Evolutionary conservation across 768 basidiomycete species (phyloP).

Genomic region (Amyloporia xantha): DNA sequence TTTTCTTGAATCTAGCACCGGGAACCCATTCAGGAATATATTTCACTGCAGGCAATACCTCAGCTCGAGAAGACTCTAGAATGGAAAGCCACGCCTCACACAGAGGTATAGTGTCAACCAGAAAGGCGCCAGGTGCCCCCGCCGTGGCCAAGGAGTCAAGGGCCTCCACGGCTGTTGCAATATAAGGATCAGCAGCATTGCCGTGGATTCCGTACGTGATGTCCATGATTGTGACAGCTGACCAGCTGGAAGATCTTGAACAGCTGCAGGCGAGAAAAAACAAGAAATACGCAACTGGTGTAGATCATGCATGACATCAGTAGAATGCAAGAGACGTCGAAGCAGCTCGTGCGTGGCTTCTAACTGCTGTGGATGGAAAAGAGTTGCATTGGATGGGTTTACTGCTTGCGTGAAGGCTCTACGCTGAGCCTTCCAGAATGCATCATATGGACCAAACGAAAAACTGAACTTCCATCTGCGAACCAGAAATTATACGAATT

Average conservation of each 20-base stretch:
- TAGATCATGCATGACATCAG: constrained; percentile 29
- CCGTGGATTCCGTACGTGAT: constrained; percentile 17
- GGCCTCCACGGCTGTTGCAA: constrained; percentile 7
- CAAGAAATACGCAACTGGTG: constrained; percentile 27
- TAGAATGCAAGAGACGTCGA: constrained; percentile 26
- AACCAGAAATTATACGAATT: constrained; percentile 17
- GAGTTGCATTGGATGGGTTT: constrained; percentile 25
- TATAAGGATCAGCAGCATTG: constrained; percentile 6
- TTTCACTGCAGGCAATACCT: constrained; percentile 9
- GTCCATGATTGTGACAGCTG: constrained; percentile 17
- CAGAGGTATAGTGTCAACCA: constrained; percentile 13
- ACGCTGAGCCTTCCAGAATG: constrained; percentile 23
- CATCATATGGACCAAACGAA: constrained; percentile 18
- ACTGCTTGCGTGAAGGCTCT: constrained; percentile 29
- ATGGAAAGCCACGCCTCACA: constrained; percentile 3
- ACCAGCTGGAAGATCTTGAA: constrained; percentile 9
- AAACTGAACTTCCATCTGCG: constrained; percentile 32
- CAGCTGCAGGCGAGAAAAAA: background rate
- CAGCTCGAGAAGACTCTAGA: background rate
- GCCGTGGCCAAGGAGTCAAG: background rate
- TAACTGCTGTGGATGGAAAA: constrained; percentile 27
- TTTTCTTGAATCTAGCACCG: constrained; percentile 13
- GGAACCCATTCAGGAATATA: constrained; percentile 18
- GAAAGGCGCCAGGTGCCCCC: constrained; percentile 6
- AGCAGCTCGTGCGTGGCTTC: constrained; percentile 29